Evolutionary conservation across 1,284 basidiomycete species (phyloP), one percentile per base, ranked within the genome.

Genomic region (Papiliotrema fonsecae): DNA sequence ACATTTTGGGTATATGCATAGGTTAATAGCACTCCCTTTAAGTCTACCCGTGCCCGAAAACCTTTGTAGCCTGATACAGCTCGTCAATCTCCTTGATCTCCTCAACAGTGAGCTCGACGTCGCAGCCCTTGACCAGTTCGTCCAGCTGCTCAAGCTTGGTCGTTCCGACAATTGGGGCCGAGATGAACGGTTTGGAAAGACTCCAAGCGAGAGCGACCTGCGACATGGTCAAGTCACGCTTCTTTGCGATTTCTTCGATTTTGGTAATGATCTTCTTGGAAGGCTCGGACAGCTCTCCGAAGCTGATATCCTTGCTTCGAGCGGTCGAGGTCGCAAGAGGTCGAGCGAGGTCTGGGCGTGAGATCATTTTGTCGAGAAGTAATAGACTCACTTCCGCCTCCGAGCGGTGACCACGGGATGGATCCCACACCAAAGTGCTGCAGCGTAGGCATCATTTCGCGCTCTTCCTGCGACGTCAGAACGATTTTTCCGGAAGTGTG

Each of bases 251-350:
- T 47, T 79, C 75, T 51, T 81, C 77, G 31, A 81, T 76, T 21
- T 49, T 52, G 59, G 86, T 82, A 10, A 77, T 75, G 56, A 90
- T 81, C 1, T 81, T 79, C 70, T 86, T 86, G 45, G 34, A 35
- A 5, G 79, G 82, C 16, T 82, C 48, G 18, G 19, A 45, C 36
- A 40, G 44, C n/a, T 51, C 58, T 31, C 58, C 37, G 37, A 39
- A 21, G 9, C 30, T n/a, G n/a, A n/a, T 32, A 22, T 14, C n/a
- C 21, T 39, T 39, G 37, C 37, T 25, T 6, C 37, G 37, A 16
- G 16, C 19, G 14, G 37, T 39, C 19, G 37, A 21, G 37, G 19
- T 25, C 14, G 6, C 25, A 6, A 22, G 19, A 3, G 18, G 18
- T 14, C 18, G 24, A 6, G 37, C 19, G 19, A 21, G 37, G 37